phyloP scores from a whole-genome alignment of 768 basidiomycete species.

The Xanthoconium stramineum region DNA sequence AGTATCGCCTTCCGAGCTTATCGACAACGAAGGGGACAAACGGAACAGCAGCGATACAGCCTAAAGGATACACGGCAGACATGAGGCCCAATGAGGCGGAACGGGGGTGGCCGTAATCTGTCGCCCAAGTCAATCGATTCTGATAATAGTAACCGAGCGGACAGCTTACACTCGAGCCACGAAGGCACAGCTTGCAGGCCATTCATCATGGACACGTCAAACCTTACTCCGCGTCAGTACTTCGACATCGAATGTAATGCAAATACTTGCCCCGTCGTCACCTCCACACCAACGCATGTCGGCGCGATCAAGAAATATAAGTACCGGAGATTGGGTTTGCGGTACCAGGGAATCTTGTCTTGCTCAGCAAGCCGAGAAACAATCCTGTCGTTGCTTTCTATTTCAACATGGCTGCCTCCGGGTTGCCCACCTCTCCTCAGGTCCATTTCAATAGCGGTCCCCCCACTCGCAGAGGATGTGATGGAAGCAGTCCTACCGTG shows the following conservation, averaged over 20 bases:
- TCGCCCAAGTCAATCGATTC: background rate
- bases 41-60: slow-evolving; percentile 43
- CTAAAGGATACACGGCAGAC: background rate
- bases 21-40: slow-evolving; percentile 18
- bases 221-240: background rate
- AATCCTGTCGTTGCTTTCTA: slow-evolving; percentile 2
- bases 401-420: background rate
- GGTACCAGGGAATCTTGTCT: slow-evolving; percentile 13
- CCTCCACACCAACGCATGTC: slow-evolving; percentile 34
- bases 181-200: slow-evolving; percentile 58
- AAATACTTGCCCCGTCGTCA: slow-evolving; percentile 11
- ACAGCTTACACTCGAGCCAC: slow-evolving; percentile 49
- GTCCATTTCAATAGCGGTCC: slow-evolving; percentile 1
- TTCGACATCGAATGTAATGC: background rate
- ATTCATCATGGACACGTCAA: slow-evolving; percentile 56
- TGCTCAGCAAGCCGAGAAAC: slow-evolving; percentile 22
- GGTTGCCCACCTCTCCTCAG: background rate
- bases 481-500: too few relatives aligned
- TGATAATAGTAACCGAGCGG: background rate
- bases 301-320: slow-evolving; percentile 43
- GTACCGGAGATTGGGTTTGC: slow-evolving; percentile 20
- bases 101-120: too few relatives aligned
- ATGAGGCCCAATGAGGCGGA: too few relatives aligned
- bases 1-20: background rate
- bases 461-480: too few relatives aligned